A percentile compares a stretch with the other conserved stretches of the same genome.
These are phyloP conservation scores for Tolypocladium endophyticum DNA, from an alignment of 2,329 filamentous ascomycete species.

Conservation along the genomic window DNA sequence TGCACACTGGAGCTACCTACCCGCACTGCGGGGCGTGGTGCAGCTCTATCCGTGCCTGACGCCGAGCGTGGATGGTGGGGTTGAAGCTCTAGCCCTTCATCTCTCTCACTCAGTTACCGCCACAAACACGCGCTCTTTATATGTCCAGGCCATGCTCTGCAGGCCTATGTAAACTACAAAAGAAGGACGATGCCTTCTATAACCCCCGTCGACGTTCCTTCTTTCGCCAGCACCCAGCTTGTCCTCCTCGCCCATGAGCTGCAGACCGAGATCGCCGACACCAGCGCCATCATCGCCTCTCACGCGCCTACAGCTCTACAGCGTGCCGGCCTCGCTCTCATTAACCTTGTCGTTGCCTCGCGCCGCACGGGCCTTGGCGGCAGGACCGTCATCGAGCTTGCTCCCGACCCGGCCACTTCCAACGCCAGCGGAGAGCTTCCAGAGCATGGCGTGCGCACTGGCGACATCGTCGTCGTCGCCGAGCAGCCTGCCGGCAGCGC, in stretches of 20 bases:
- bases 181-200: constrained; percentile 20
- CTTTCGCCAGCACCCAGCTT: constrained; percentile 63
- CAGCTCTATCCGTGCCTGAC: background rate
- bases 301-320: constrained; percentile 61
- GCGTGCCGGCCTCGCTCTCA: constrained; percentile 67
- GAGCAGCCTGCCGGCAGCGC: constrained; percentile 65
- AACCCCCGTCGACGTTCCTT: constrained; percentile 47
- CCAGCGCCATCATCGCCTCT: constrained; percentile 53
- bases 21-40: background rate
- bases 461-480: constrained; percentile 67
- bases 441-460: constrained; percentile 64
- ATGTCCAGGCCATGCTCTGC: background rate
- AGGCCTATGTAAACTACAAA: background rate
- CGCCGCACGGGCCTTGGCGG: constrained; percentile 85
- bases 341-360: constrained; percentile 62
- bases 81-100: background rate
- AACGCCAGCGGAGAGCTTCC: constrained; percentile 43
- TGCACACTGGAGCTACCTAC: background rate
- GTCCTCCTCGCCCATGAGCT: constrained; percentile 61
- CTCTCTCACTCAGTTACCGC: background rate
- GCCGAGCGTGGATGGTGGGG: background rate
- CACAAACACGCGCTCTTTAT: background rate
- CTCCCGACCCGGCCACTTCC: constrained; percentile 56
- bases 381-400: constrained; percentile 78
- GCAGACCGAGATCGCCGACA: constrained; percentile 61